Conservation (phyloP, 768 basidiomycete genomes). For the Dioszegia crocea region DNA sequence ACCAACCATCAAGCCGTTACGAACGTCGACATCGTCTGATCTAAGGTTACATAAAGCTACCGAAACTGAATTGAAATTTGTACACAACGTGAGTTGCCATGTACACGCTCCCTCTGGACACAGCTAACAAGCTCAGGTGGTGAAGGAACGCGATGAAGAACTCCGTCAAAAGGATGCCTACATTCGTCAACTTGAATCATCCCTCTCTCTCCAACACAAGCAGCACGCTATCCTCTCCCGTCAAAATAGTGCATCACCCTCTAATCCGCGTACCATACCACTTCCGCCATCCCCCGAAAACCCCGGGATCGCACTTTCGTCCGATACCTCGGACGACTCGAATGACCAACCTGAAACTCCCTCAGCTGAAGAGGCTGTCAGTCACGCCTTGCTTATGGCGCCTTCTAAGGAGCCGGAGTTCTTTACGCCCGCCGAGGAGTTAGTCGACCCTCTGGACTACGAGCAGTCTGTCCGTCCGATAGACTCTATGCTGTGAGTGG, state of each 20-base stretch:
- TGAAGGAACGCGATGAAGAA: conserved; percentile 58
- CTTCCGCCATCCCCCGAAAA: conserved; percentile 15
- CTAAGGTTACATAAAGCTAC: conserved; percentile 72
- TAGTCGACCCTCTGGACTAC: background rate
- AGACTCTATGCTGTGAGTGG: conserved; percentile 81
- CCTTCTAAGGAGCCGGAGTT: background rate
- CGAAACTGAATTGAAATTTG: conserved; percentile 90
- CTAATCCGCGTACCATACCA: conserved; percentile 6
- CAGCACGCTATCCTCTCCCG: conserved; percentile 43
- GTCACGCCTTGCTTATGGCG: background rate
- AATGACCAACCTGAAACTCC: background rate
- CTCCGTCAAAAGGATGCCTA: conserved; percentile 88
- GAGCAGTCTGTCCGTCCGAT: conserved; percentile 10
- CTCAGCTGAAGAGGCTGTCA: background rate
- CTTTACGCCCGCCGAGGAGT: conserved; percentile 3
- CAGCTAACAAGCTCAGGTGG: conserved; percentile 5
- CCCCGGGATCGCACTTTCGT: background rate
- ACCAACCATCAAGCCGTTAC: conserved; percentile 59
- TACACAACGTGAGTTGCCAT: conserved; percentile 61
- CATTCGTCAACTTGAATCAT: conserved; percentile 59
- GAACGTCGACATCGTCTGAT: conserved; percentile 71
- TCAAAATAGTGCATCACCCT: conserved; percentile 25
- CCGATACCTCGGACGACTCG: background rate
- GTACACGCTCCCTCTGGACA: background rate
- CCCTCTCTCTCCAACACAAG: conserved; percentile 51